phyloP scores from a whole-genome alignment of 2,329 filamentous ascomycete genomes.

The Penicillium sp. region DNA sequence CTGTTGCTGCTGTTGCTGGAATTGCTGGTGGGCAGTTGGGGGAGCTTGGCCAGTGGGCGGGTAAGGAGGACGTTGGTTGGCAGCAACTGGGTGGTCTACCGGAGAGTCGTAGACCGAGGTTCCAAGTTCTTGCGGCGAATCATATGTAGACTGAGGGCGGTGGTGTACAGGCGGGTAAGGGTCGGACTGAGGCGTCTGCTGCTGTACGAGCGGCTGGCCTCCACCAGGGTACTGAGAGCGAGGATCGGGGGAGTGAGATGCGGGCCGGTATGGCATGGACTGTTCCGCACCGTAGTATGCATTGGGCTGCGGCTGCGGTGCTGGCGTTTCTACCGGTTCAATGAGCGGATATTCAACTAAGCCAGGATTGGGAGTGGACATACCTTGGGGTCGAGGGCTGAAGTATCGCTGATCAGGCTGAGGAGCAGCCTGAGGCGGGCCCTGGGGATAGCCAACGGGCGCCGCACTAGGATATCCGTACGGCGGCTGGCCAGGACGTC shows the following conservation, averaged over 20 bases:
- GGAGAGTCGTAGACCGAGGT: slow-evolving; percentile 78
- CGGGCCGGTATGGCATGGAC: slow-evolving; percentile 43
- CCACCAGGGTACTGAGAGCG: slow-evolving; percentile 38
- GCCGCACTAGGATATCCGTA: slow-evolving; percentile 38
- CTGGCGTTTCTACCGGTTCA: slow-evolving; percentile 27
- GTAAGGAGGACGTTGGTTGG: slow-evolving; percentile 37
- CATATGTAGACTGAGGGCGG: slow-evolving; percentile 68
- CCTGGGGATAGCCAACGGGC: slow-evolving; percentile 38
- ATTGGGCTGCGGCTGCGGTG: slow-evolving; percentile 51
- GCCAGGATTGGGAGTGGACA: slow-evolving; percentile 7
- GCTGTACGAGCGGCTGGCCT: slow-evolving; percentile 34
- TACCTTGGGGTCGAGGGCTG: slow-evolving; percentile 54
- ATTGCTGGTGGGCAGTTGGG: slow-evolving; percentile 32
- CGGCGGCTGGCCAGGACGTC: slow-evolving; percentile 54
- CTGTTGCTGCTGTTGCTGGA: slow-evolving; percentile 35
- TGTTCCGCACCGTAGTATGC: slow-evolving; percentile 68
- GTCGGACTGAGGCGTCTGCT: slow-evolving; percentile 55
- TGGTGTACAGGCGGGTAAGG: slow-evolving; percentile 50
- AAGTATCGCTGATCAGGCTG: slow-evolving; percentile 70
- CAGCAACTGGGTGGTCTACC: slow-evolving; percentile 46
- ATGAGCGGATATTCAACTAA: neutral
- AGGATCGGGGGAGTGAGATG: slow-evolving; percentile 45
- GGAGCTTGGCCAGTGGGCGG: slow-evolving; percentile 31
- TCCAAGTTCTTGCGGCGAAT: slow-evolving; percentile 74
- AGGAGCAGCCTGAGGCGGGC: slow-evolving; percentile 32